Evolutionary conservation across 1,284 basidiomycete genomes (phyloP), one percentile per base, ranked within the genome.

Genomic region (Leccinum fuscescens): DNA sequence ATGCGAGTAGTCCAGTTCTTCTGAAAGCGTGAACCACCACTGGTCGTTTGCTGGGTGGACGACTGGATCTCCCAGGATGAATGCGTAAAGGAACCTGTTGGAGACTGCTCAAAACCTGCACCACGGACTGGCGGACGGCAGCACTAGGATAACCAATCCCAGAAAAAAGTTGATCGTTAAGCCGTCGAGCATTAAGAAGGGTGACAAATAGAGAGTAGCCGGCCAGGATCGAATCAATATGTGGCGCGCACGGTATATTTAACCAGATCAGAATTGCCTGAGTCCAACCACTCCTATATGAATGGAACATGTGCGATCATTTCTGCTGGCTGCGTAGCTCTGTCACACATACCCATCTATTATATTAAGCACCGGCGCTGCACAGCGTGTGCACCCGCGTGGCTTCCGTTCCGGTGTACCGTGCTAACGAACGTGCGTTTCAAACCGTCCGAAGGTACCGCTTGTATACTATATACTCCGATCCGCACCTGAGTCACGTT

Each of bases 401-500:
- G 29, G 29, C 29, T 31, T 31, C 29, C 29, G 29, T 31, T 31
- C 29, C 29, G 29, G 29, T 22, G 29, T 31, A 31, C 29, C 29
- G 29, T 31, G 29, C 29, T 31, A 31, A 31, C 29, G 29, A 31
- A 31, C 4, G 29, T 31, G 29, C 29, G 9, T 31, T 31, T 31
- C 29, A 31, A 31, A 31, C 8, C 8, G 29, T 31, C 29, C 29
- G 29, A 31, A 31, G 29, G 29, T 31, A 11, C 29, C 9, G 29
- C 29, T 31, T 31, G 29, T 31, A 31, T 31, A 31, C 29, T 31
- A 31, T 31, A 31, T 31, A 31, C 29, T 99, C 59, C 96, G 89
- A 77, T 99, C 97, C 17, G 96, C 97, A 65, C 95, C 90, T 91
- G 67, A 12, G 61, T 42, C 29, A 29, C 4, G 17, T 55, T 15